phyloP scores from a whole-genome alignment of 2,329 filamentous ascomycete genomes.

The Fusarium tanahbumbuense region DNA sequence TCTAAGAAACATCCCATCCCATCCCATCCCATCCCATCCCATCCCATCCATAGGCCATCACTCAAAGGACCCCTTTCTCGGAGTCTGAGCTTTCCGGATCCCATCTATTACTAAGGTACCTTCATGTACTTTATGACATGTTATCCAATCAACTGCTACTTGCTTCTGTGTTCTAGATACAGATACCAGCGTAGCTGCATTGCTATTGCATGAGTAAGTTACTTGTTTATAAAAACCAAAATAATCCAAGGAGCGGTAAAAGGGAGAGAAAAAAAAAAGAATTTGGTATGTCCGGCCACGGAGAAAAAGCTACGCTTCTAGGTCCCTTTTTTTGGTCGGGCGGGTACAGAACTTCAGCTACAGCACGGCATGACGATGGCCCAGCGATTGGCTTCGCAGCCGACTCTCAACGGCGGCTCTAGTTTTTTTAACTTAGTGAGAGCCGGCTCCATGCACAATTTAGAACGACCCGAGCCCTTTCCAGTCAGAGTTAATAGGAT shows the following conservation, averaged over 20 bases:
- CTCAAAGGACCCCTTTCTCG: slow-evolving; percentile 20
- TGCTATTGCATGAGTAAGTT: not conserved
- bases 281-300: not conserved
- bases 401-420: slow-evolving; percentile 27
- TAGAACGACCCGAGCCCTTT: not conserved
- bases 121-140: not conserved
- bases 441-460: not conserved
- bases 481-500: not conserved
- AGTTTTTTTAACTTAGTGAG: not conserved
- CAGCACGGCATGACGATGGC: slow-evolving; percentile 16
- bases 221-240: not conserved
- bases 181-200: not conserved
- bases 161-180: slow-evolving; percentile 5
- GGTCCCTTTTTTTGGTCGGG: slow-evolving; percentile 16
- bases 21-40: slow-evolving; percentile 6
- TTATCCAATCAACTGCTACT: not conserved
- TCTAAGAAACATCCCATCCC: too few species aligned
- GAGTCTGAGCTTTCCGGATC: slow-evolving; percentile 13
- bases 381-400: slow-evolving; percentile 31
- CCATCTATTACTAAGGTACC: not conserved
- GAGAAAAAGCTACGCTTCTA: not conserved
- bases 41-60: slow-evolving; percentile 4
- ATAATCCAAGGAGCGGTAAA: not conserved
- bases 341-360: slow-evolving; percentile 18
- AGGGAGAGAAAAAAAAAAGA: not conserved